These are phyloP conservation scores for Rhynchosporium graminicola DNA, from an alignment of 2,329 filamentous ascomycete genomes.

Conservation along the genomic window DNA sequence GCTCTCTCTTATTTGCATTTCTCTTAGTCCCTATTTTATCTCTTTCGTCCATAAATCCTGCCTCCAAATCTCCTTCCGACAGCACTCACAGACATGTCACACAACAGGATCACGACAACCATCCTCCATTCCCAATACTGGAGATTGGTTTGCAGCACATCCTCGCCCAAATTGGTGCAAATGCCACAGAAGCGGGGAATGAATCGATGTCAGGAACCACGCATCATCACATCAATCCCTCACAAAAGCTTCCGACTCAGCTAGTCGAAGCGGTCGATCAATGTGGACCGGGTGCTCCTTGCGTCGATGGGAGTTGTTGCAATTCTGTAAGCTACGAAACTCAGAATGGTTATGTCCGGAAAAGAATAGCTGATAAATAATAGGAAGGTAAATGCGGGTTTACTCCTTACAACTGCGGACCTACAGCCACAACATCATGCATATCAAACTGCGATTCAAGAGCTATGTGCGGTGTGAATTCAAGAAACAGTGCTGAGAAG, in stretches of 20 bases:
- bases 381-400: slow-evolving; percentile 33
- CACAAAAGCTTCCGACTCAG: background rate
- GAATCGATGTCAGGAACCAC: slow-evolving; percentile 15
- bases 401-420: slow-evolving; percentile 25
- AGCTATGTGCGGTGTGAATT: slow-evolving; percentile 40
- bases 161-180: slow-evolving; percentile 26
- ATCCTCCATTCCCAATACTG: slow-evolving; percentile 25
- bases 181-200: slow-evolving; percentile 26
- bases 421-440: slow-evolving; percentile 23
- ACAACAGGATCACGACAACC: slow-evolving; percentile 24
- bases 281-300: slow-evolving; percentile 26
- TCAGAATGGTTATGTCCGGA: background rate
- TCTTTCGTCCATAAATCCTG: background rate
- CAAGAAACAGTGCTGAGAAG: slow-evolving; percentile 34
- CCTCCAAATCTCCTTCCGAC: background rate
- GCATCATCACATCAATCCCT: background rate
- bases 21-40: background rate
- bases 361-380: slow-evolving; percentile 6
- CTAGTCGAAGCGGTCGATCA: slow-evolving; percentile 9
- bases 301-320: slow-evolving; percentile 32
- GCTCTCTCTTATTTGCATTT: background rate
- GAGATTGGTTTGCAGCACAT: slow-evolving; percentile 29
- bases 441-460: slow-evolving; percentile 36
- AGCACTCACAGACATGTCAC: slow-evolving; percentile 9
- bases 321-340: slow-evolving; percentile 24